phyloP scores from a whole-genome alignment of 208 protist species.

The Histomonas meleagridis region DNA sequence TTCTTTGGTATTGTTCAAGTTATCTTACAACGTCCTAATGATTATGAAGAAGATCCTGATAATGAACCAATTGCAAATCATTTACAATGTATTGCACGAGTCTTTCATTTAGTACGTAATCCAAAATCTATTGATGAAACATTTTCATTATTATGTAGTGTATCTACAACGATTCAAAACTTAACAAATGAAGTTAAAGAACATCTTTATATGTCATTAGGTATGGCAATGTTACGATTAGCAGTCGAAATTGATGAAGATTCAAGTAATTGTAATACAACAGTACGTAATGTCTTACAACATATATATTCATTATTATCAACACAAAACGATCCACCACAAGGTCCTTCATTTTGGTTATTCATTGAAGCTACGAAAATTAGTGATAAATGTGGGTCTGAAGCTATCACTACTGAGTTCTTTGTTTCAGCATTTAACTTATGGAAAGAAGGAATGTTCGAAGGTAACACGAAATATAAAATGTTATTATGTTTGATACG shows the following conservation, averaged over 20 bases:
- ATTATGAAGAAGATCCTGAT: slow-evolving; percentile 23
- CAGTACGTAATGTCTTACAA: neutral
- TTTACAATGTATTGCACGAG: neutral
- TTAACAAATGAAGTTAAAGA: neutral
- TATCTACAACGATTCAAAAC: neutral
- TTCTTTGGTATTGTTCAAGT: slow-evolving; percentile 10
- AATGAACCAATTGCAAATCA: neutral
- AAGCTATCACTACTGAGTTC: slow-evolving; percentile 26
- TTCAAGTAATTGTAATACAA: neutral
- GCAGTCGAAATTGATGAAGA: slow-evolving; percentile 5
- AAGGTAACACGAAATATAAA: neutral
- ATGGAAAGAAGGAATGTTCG: slow-evolving; percentile 1
- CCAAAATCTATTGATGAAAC: neutral
- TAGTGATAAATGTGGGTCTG: neutral
- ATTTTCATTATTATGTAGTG: neutral
- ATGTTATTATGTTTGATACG: slow-evolving; percentile 2
- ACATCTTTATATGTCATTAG: neutral
- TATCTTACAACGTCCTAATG: neutral
- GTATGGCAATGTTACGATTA: neutral
- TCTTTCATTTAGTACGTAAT: neutral
- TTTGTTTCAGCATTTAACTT: neutral
- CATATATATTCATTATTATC: neutral
- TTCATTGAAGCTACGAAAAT: neutral
- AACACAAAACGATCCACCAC: neutral
- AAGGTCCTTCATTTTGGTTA: neutral